Evolutionary conservation across 2,329 filamentous ascomycete genomes (phyloP), one percentile per base, ranked within the genome.

Genomic region (Paracorniculantispora psalliotae): DNA sequence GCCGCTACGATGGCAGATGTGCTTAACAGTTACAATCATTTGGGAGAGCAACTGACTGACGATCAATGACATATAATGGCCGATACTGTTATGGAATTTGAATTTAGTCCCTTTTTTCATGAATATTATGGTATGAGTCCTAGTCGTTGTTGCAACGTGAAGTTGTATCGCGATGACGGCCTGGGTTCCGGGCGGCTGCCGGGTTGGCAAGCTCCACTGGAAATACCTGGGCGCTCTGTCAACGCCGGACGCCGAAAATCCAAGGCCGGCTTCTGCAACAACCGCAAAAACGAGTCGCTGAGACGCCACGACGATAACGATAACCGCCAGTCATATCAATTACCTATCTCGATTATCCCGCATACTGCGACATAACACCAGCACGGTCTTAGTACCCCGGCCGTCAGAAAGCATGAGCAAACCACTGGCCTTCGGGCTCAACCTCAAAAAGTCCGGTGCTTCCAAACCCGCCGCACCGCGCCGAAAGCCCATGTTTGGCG

Each of bases 401-500:
- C n/a, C n/a, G n/a, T n/a, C n/a, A n/a, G n/a, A n/a, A n/a, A n/a
- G n/a, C n/a, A 81, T 81, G 78, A 79, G 74, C 69, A 81, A 79
- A 61, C 76, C 77, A 23, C 65, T 81, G 23, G 75, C 77, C 41
- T 80, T 79, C 64, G 86, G 86, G 53, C 77, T 89, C 41, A 88
- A 82, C 67, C 65, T 85, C 47, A 87, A 85, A 67, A 89, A 87
- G 70, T 68, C 78, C 2, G 73, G 72, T 57, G 72, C 73, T 61
- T 72, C 77, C 2, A 85, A 83, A 65, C 73, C 79, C 4, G 73
- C 73, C 30, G 78, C 79, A 3, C 69, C 73, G 1, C 83, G 79
- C 65, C 74, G 78, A 64, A 85, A 81, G 67, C 74, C 80, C 1
- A 78, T 84, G 62, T 85, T 89, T 64, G 83, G 82, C 62, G 81